Conservation (phyloP, 1,284 basidiomycete genomes). For the Caloboletus firmus region DNA sequence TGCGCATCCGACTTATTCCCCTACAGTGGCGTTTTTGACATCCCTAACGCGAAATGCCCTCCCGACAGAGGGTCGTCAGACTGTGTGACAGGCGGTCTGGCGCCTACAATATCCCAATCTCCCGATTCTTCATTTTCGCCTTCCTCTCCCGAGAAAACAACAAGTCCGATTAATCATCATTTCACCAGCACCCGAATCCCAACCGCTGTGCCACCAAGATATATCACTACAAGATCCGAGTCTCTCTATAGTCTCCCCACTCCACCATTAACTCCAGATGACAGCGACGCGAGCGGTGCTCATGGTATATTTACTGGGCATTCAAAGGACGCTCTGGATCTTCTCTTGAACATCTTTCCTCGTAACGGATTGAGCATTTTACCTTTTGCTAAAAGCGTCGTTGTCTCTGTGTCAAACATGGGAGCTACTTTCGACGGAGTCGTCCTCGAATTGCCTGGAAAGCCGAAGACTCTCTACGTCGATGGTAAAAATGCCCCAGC, state of each 20-base stretch:
- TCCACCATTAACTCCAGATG: slow-evolving; percentile 40
- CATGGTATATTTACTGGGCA: slow-evolving; percentile 40
- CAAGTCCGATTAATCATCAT: slow-evolving; percentile 34
- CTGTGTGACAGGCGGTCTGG: slow-evolving; percentile 87
- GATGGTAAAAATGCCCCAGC: slow-evolving; percentile 76
- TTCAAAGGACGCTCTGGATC: slow-evolving; percentile 66
- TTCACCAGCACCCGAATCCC: slow-evolving; percentile 29
- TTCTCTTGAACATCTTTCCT: slow-evolving; percentile 75
- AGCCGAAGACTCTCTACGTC: slow-evolving; percentile 73
- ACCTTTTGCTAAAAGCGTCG: slow-evolving; percentile 68
- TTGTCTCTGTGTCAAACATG: slow-evolving; percentile 65
- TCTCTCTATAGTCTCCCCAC: slow-evolving; percentile 36
- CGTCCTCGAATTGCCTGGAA: slow-evolving; percentile 69
- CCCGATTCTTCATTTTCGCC: slow-evolving; percentile 42
- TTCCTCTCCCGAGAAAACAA: slow-evolving; percentile 38
- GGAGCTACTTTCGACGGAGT: slow-evolving; percentile 72
- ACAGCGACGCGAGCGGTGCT: slow-evolving; percentile 35
- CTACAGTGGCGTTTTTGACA: slow-evolving; percentile 87
- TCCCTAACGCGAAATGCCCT: slow-evolving; percentile 84
- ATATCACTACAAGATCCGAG: slow-evolving; percentile 42
- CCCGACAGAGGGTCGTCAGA: slow-evolving; percentile 86
- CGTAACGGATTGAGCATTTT: slow-evolving; percentile 62
- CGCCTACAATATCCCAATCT: slow-evolving; percentile 56
- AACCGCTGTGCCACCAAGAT: slow-evolving; percentile 41
- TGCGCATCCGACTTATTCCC: slow-evolving; percentile 6